Percentiles rank a stretch among this genome's conserved stretches.
phyloP scores from a whole-genome alignment of 768 basidiomycete species.

The Cystofilobasidium ferigula region DNA sequence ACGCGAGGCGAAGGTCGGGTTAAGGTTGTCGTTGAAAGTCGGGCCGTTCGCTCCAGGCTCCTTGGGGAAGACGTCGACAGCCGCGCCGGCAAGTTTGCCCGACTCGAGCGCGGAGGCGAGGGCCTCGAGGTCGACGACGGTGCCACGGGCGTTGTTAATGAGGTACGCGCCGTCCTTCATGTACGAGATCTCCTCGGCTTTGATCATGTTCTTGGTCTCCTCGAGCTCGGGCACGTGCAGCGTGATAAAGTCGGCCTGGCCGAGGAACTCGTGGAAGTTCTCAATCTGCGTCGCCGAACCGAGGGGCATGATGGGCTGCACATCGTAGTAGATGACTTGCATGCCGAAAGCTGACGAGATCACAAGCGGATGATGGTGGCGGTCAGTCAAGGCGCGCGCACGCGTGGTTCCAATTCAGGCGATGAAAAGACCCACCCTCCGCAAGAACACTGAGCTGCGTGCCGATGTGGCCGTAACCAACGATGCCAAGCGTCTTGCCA shows the following conservation, averaged over 20 bases:
- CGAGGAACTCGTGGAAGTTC: slow-evolving; percentile 59
- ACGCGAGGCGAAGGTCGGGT: slow-evolving; percentile 59
- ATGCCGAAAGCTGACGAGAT: slow-evolving; percentile 61
- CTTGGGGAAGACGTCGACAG: slow-evolving; percentile 86
- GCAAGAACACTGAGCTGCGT: slow-evolving; percentile 92
- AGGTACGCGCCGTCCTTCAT: slow-evolving; percentile 95
- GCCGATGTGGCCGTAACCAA: slow-evolving; percentile 98
- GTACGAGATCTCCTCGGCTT: slow-evolving; percentile 56
- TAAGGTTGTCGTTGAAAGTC: slow-evolving; percentile 73
- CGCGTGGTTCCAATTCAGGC: too few relatives aligned
- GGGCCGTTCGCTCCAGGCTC: slow-evolving; percentile 89
- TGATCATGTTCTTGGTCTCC: slow-evolving; percentile 92
- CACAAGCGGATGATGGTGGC: background rate
- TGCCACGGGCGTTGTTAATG: slow-evolving; percentile 95
- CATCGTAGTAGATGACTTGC: slow-evolving; percentile 88
- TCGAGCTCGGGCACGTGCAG: slow-evolving; percentile 93
- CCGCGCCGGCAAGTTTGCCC: slow-evolving; percentile 80
- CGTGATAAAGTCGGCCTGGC: slow-evolving; percentile 80
- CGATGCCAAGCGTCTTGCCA: slow-evolving; percentile 93
- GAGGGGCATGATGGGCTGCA: slow-evolving; percentile 93
- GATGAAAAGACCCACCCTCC: slow-evolving; percentile 48
- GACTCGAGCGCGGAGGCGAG: slow-evolving; percentile 67
- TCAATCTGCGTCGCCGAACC: slow-evolving; percentile 87
- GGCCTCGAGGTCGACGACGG: slow-evolving; percentile 88
- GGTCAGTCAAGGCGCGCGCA: too few relatives aligned